Evolutionary conservation across 1,139 yeast species (phyloP).

Genomic region (Ogataea hybrid): DNA sequence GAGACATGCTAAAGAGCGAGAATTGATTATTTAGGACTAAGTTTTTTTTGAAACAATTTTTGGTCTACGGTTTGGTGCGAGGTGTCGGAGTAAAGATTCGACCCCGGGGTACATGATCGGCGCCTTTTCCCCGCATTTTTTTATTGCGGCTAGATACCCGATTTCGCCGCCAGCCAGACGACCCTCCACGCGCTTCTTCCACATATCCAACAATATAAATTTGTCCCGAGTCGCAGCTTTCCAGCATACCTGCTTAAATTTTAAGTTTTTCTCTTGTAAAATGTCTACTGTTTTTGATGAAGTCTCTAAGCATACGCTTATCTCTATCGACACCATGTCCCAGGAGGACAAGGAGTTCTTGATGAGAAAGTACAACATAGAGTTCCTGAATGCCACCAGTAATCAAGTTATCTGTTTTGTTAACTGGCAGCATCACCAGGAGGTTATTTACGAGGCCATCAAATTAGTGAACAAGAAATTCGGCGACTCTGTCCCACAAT

Average conservation of each 20-base stretch:
- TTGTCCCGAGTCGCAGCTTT: neutral
- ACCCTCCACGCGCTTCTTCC: neutral
- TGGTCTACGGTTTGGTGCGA: neutral
- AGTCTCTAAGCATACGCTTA: slow-evolving; percentile 25
- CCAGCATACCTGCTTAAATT: neutral
- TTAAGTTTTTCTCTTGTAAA: neutral
- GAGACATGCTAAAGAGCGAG: slow-evolving; percentile 8
- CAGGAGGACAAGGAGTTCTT: slow-evolving; percentile 27
- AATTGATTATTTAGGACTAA: neutral
- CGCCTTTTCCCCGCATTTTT: neutral
- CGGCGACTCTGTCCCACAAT: slow-evolving; percentile 14
- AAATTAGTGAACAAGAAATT: slow-evolving; percentile 18
- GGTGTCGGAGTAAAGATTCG: neutral
- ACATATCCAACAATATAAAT: neutral
- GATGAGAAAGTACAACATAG: slow-evolving; percentile 15
- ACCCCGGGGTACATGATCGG: neutral
- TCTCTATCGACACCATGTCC: slow-evolving; percentile 32
- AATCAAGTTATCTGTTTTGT: slow-evolving; percentile 31
- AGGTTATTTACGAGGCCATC: slow-evolving; percentile 24
- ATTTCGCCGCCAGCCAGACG: neutral
- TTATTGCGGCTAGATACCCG: neutral
- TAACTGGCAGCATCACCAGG: slow-evolving; percentile 27
- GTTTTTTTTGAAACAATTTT: neutral
- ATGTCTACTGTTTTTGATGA: slow-evolving; percentile 19
- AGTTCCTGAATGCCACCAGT: slow-evolving; percentile 33